Evolutionary conservation across 768 basidiomycete genomes (phyloP), one percentile per base, ranked within the genome.

Genomic region (Pulveroboletus frians): DNA sequence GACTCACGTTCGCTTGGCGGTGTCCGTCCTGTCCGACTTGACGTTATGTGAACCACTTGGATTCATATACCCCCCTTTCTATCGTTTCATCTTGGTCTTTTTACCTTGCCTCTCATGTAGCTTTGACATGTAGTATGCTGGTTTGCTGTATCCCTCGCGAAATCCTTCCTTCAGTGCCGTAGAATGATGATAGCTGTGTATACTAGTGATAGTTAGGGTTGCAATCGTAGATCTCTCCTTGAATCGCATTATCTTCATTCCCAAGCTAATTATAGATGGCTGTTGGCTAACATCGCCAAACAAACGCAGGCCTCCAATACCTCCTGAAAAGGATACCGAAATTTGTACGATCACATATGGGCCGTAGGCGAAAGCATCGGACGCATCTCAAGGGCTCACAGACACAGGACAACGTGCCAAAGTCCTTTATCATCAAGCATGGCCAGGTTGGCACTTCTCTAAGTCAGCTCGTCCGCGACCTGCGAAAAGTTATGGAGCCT

Each of bases 401-500:
- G 23, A 62, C 69, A 2, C 57, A 64, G 20, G 68, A 70, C 3
- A 71, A 67, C 50, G 70, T 70, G 0, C 95, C 95, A 4, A 95
- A 89, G 71, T 93, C 92, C 0, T 98, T 99, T 62, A 88, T 99
- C 51, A 89, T 99, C 65, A 95, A 94, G 68, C 91, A 94, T 71
- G 96, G 96, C 35, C 83, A 85, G 49, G 93, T 98, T 27, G 95
- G 96, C 17, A 75, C 79, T 42, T 92, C 91, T 8, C 73, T 97
- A 48, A 71, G 83, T 5, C 90, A 93, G 62, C 85, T 99, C 32
- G 94, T 97, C 17, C 80, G 89, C 48, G 95, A 99, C 71, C 73
- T 96, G 62, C 77, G 96, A 61, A 89, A 90, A 69, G 90, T 96
- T 52, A 91, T 99, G 90, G 96, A 99, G 66, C 96, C 96, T 51